Percentiles rank a stretch among this genome's conserved stretches.
Conservation (phyloP, 2,329 filamentous ascomycete species). For the Madurella fahalii region DNA sequence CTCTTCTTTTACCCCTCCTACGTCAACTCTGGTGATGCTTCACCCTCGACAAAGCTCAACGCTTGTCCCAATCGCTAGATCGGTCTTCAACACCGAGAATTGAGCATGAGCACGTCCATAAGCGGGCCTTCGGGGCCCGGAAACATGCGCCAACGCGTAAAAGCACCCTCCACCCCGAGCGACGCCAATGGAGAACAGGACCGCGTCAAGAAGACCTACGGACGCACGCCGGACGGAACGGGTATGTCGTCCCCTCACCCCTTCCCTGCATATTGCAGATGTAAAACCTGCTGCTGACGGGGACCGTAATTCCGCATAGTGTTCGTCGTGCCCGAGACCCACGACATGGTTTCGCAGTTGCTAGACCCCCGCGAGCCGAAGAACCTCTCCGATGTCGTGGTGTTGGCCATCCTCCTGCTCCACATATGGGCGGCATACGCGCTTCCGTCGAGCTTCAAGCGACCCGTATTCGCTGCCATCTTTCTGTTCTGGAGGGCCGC, state of each 20-base stretch:
- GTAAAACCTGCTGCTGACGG: slow-evolving; percentile 7
- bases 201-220: slow-evolving; percentile 69
- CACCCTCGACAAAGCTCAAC: slow-evolving; percentile 20
- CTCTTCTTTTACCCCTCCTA: background rate
- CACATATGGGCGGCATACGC: slow-evolving; percentile 71
- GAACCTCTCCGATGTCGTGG: slow-evolving; percentile 79
- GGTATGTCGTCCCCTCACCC: slow-evolving; percentile 53
- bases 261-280: slow-evolving; percentile 2
- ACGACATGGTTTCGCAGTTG: slow-evolving; percentile 98
- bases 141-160: slow-evolving; percentile 21
- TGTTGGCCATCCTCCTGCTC: slow-evolving; percentile 71
- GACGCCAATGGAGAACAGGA: slow-evolving; percentile 4
- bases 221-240: slow-evolving; percentile 84
- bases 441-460: slow-evolving; percentile 65
- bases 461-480: slow-evolving; percentile 73
- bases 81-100: slow-evolving; percentile 23
- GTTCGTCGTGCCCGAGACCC: slow-evolving; percentile 90
- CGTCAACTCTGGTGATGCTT: slow-evolving; percentile 12
- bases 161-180: slow-evolving; percentile 2
- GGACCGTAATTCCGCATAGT: slow-evolving; percentile 49
- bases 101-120: slow-evolving; percentile 23
- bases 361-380: slow-evolving; percentile 93
- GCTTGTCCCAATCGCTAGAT: slow-evolving; percentile 15
- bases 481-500: slow-evolving; percentile 90
- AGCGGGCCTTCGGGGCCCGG: slow-evolving; percentile 18